Evolutionary conservation across 345 rosid genomes (phyloP).

Genomic region (Pugionium dolabratum): DNA sequence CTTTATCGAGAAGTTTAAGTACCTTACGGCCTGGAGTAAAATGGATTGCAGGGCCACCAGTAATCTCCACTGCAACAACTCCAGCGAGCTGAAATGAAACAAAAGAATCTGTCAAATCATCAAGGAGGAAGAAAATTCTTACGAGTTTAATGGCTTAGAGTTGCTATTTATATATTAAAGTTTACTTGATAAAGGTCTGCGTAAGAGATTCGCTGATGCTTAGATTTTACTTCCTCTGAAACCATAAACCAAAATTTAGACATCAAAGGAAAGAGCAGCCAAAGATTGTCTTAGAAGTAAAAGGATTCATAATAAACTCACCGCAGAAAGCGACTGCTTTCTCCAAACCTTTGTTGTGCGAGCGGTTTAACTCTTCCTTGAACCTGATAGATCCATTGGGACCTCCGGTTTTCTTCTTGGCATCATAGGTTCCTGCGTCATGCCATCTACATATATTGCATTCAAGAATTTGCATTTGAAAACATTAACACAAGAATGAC

Average conservation of each 20-base stretch:
- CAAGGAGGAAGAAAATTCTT: background rate
- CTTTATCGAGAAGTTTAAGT: constrained; percentile 9
- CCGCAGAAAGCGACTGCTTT: constrained; percentile 74
- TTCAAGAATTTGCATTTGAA: background rate
- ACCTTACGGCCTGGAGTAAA: constrained; percentile 86
- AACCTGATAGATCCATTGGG: constrained; percentile 79
- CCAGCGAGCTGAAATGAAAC: constrained; percentile 69
- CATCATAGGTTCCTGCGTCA: constrained; percentile 92
- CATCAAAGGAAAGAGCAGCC: constrained; percentile 27
- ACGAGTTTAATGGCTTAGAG: background rate
- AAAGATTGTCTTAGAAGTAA: background rate
- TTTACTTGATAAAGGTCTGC: constrained; percentile 85
- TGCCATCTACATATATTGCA: constrained; percentile 51
- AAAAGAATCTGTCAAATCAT: constrained; percentile 2
- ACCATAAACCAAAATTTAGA: constrained; percentile 27
- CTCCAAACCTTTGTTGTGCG: constrained; percentile 60
- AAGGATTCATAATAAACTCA: constrained; percentile 33
- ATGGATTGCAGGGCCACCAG: constrained; percentile 70
- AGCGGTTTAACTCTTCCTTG: constrained; percentile 51
- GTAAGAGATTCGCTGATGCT: constrained; percentile 63
- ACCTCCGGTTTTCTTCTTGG: constrained; percentile 78
- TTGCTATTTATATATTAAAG: background rate
- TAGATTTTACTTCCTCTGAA: constrained; percentile 65
- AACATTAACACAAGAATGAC: background rate
- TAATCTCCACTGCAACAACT: constrained; percentile 78